These are phyloP conservation scores for Incumbomyces delicatus DNA, from an alignment of 2,329 filamentous ascomycete species.

Conservation along the genomic window DNA sequence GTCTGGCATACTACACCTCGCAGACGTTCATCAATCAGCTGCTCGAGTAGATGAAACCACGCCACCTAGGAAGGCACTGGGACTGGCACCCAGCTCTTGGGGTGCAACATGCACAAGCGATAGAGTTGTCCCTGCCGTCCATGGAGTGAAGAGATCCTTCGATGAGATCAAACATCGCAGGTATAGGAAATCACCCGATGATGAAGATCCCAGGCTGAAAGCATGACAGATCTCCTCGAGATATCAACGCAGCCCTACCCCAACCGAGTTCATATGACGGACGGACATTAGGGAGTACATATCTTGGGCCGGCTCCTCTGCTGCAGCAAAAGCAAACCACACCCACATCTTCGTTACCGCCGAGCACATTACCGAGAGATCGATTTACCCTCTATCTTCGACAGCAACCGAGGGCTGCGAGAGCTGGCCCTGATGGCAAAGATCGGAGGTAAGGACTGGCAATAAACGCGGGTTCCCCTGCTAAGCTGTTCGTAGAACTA, in stretches of 20 bases:
- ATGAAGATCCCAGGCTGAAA: no score
- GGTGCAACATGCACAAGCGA: no score
- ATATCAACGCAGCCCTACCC: no score
- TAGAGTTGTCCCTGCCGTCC: not conserved
- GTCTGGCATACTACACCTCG: not conserved
- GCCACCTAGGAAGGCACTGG: no score
- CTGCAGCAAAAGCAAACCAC: not conserved
- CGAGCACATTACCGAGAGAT: not conserved
- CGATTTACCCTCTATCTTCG: constrained; percentile 34
- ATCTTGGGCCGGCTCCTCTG: not conserved
- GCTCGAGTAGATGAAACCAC: no score
- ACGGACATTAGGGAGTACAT: not conserved
- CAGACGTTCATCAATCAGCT: not conserved
- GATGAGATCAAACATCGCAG: not conserved
- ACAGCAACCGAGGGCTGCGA: constrained; percentile 37
- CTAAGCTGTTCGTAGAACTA: constrained; percentile 29
- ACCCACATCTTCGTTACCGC: not conserved
- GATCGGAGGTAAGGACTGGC: constrained; percentile 34
- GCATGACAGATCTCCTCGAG: no score
- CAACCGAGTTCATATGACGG: not conserved
- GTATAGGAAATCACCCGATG: not conserved
- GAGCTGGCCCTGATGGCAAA: constrained; percentile 37
- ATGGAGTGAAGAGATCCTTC: not conserved
- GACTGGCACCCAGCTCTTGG: no score
- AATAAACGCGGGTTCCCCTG: constrained; percentile 32